Conservation (phyloP, 2,329 filamentous ascomycete species). For the Neonectria sp. region DNA sequence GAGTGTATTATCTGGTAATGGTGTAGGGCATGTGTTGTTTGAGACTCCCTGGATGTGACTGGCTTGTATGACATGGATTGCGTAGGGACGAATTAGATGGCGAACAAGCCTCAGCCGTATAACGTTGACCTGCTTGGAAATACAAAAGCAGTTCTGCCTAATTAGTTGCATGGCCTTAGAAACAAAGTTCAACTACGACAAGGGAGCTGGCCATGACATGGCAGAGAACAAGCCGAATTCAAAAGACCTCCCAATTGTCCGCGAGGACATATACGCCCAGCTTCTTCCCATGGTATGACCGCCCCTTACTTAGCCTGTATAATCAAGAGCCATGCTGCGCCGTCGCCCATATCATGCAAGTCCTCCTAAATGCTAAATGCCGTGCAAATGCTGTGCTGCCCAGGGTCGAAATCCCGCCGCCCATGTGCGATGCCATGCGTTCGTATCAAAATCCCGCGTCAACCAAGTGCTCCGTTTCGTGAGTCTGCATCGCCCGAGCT, state of each 20-base stretch:
- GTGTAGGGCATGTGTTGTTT: constrained; percentile 22
- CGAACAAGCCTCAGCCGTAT: constrained; percentile 4
- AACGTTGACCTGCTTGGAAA: neutral
- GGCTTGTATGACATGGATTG: neutral
- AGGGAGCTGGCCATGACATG: neutral
- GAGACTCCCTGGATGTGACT: constrained; percentile 4
- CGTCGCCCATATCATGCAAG: constrained; percentile 17
- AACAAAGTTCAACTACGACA: neutral
- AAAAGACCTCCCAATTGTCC: constrained; percentile 9
- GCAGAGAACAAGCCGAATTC: constrained; percentile 9
- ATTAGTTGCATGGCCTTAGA: neutral
- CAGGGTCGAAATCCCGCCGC: neutral
- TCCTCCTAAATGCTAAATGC: constrained; percentile 6
- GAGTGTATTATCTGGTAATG: neutral
- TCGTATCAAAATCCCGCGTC: constrained; percentile 8
- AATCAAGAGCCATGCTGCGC: constrained; percentile 10
- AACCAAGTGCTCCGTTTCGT: constrained; percentile 6
- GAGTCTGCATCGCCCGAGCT: neutral
- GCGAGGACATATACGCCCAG: constrained; percentile 2
- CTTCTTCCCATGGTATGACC: neutral
- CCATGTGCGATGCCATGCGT: constrained; percentile 15
- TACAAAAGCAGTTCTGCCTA: too few relatives aligned
- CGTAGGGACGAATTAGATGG: neutral
- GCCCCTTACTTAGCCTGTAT: neutral
- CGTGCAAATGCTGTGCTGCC: constrained; percentile 15